Conservation (phyloP, 164 flowering plant species). For the Magnolia changhungtana region DNA sequence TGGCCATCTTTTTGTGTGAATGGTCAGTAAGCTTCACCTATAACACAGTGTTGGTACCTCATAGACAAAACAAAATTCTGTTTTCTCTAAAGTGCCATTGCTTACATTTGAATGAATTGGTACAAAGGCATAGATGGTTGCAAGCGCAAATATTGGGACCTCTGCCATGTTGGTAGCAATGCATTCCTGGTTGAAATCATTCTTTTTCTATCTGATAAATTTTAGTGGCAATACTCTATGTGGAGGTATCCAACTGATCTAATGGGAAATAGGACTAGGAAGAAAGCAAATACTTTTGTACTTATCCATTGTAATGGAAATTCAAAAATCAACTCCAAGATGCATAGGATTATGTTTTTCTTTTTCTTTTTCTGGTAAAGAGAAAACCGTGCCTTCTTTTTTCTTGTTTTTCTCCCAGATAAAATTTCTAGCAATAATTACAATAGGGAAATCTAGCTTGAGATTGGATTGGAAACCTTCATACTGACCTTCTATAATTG, state of each 20-base stretch:
- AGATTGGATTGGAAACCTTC: too few relatives aligned
- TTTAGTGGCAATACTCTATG: too few relatives aligned
- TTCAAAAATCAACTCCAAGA: background rate
- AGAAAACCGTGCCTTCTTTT: too few relatives aligned
- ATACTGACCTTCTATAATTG: too few relatives aligned
- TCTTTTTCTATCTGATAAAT: too few relatives aligned
- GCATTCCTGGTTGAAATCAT: too few relatives aligned
- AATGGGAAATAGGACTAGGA: background rate
- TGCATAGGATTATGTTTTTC: too few relatives aligned
- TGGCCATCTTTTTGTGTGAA: constrained; percentile 4
- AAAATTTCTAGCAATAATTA: background rate
- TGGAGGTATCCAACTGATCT: background rate
- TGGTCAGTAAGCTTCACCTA: constrained; percentile 13
- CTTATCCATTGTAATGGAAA: background rate
- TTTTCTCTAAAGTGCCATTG: constrained; percentile 1
- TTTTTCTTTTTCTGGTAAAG: too few relatives aligned
- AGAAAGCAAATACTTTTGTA: too few relatives aligned
- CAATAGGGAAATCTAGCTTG: background rate
- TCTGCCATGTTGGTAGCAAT: too few relatives aligned
- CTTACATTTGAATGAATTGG: background rate
- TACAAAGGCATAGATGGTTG: background rate
- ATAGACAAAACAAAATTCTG: background rate
- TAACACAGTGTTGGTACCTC: background rate
- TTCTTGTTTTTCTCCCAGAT: constrained; percentile 7
- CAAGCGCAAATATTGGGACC: too few relatives aligned